Conservation (phyloP, 2,329 filamentous ascomycete genomes). For the Orbilia blumenaviensis region DNA sequence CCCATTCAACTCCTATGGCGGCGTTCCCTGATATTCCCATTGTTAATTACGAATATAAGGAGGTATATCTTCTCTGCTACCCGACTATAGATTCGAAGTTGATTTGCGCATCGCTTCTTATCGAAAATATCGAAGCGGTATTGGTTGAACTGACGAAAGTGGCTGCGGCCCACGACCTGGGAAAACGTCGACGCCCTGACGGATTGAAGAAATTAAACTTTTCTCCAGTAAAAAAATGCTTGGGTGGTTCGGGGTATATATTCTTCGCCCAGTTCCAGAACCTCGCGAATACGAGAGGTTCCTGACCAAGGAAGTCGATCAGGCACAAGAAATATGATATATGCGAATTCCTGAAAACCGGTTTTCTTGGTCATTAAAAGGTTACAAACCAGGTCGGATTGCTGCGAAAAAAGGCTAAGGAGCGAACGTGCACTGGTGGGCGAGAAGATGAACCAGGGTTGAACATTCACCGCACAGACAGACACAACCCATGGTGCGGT, state of each 20-base stretch:
- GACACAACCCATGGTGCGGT: slow-evolving; percentile 34
- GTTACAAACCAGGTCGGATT: slow-evolving; percentile 36
- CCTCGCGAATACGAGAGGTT: slow-evolving; percentile 29
- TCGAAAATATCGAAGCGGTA: background rate
- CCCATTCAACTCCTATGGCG: slow-evolving; percentile 43
- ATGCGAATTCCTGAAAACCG: slow-evolving; percentile 10
- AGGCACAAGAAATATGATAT: slow-evolving; percentile 26
- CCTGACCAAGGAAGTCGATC: slow-evolving; percentile 38
- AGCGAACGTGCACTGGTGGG: slow-evolving; percentile 47
- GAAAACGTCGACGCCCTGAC: background rate
- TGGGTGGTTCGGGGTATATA: slow-evolving; percentile 39
- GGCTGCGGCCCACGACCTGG: slow-evolving; percentile 25
- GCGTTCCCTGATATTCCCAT: slow-evolving; percentile 39
- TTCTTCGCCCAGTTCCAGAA: slow-evolving; percentile 33
- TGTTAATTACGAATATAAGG: slow-evolving; percentile 2
- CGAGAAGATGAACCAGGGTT: slow-evolving; percentile 51
- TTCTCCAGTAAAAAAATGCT: background rate
- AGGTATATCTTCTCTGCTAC: slow-evolving; percentile 4
- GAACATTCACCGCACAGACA: slow-evolving; percentile 48
- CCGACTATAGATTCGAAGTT: slow-evolving; percentile 16
- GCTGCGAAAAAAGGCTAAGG: slow-evolving; percentile 21
- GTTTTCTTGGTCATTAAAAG: slow-evolving; percentile 17
- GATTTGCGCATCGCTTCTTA: slow-evolving; percentile 12
- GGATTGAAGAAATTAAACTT: slow-evolving; percentile 8
- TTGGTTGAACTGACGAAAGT: slow-evolving; percentile 8